Evolutionary conservation across 1,284 basidiomycete genomes (phyloP), one percentile per base, ranked within the genome.

Genomic region (Pseudozyma thailandica): DNA sequence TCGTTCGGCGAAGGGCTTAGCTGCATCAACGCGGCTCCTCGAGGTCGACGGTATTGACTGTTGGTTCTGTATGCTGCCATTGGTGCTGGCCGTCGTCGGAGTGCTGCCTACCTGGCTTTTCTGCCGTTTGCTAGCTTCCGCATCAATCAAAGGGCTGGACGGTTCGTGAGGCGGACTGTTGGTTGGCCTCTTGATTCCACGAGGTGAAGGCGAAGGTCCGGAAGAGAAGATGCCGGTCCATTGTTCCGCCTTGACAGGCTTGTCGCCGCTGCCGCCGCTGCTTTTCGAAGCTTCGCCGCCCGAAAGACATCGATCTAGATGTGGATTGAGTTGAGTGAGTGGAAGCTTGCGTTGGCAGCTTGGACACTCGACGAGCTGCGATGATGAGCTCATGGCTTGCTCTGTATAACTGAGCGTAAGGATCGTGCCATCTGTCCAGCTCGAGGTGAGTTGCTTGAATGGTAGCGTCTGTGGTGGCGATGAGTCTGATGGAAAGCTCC

Each of bases 1-100:
- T 12, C 78, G 50, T 57, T 82, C 80, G 8, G 80, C 79, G 33
- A 82, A 75, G 0, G 80, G 80, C 51, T 60, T 68, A 20, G 70
- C 74, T 38, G 65, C 72, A 42, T 69, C 65, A 41, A 69, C 30
- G 21, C 65, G 60, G 30, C 50, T 65, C 15, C 65, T 53, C 23
- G 65, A 56, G 4, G 59, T 63, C 0, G 63, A 63, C 1, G 54
- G 21, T 7, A 25, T 21, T 16, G 44, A 39, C 10, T 56, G 61
- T 43, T 47, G 28, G 5, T 12, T 18, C 20, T 28, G 27, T 6
- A 25, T 12, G 13, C 30, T 9, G 21, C 18, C 15, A 21, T 44
- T 37, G 31, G 12, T 38, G 27, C 6, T 21, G 28, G 33, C 21
- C 3, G 18, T 2, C 4, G 10, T 27, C 35, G 31, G 9, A 18